phyloP scores from a whole-genome alignment of 1,139 yeast genomes.

The Pichia inconspicua region DNA sequence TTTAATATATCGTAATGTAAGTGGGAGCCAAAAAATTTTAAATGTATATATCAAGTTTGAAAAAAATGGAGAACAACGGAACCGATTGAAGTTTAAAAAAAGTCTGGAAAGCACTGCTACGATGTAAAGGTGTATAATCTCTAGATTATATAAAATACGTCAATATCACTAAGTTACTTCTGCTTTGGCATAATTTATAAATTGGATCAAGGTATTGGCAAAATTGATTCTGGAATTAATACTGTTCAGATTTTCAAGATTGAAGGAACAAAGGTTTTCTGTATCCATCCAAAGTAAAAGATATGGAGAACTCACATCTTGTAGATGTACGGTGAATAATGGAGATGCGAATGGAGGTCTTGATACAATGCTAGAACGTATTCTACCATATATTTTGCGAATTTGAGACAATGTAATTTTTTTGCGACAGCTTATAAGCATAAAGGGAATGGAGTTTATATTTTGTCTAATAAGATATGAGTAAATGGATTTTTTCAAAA shows the following conservation, averaged over 20 bases:
- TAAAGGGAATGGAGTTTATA: constrained; percentile 3
- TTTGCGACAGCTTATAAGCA: constrained; percentile 1
- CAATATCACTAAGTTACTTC: too few species aligned
- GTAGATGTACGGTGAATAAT: constrained; percentile 13
- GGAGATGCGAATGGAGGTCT: not conserved
- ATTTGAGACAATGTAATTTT: not conserved
- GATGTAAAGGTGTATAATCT: too few species aligned
- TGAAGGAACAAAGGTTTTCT: constrained; percentile 15
- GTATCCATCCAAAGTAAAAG: constrained; percentile 16
- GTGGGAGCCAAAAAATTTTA: too few species aligned
- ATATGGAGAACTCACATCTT: constrained; percentile 9
- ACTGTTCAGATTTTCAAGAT: constrained; percentile 2
- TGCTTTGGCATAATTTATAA: constrained; percentile 3
- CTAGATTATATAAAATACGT: too few species aligned
- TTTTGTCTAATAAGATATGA: constrained; percentile 1
- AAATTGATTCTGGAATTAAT: constrained; percentile 4
- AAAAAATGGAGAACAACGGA: too few species aligned
- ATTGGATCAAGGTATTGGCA: constrained; percentile 10
- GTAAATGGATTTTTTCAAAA: constrained; percentile 1
- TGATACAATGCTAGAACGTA: not conserved
- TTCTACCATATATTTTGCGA: not conserved
- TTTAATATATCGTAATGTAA: too few species aligned
- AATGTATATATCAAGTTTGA: too few species aligned
- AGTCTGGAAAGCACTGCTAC: too few species aligned
- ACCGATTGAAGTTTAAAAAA: too few species aligned